Conservation (phyloP, 2,329 filamentous ascomycete species). For the Xylaria sp. region DNA sequence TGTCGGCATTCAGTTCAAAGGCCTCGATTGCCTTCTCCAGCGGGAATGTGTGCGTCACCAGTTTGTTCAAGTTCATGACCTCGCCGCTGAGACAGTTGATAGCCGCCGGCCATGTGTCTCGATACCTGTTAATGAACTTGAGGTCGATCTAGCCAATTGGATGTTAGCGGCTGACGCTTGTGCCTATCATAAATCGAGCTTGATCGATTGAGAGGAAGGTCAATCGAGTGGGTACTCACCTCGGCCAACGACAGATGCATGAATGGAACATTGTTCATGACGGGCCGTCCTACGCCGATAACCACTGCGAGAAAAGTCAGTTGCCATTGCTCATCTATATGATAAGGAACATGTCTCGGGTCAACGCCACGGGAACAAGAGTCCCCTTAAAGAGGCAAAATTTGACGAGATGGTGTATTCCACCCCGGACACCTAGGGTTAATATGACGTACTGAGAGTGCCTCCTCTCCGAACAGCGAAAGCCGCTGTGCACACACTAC, state of each 20-base stretch:
- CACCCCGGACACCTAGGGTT: neutral
- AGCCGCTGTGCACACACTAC: slow-evolving; percentile 68
- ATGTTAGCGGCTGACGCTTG: slow-evolving; percentile 26
- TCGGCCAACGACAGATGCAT: slow-evolving; percentile 73
- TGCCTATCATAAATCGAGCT: slow-evolving; percentile 5
- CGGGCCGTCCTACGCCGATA: slow-evolving; percentile 70
- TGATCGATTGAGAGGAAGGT: neutral
- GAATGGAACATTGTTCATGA: slow-evolving; percentile 74
- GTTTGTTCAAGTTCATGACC: slow-evolving; percentile 68
- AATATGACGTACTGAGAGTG: slow-evolving; percentile 55
- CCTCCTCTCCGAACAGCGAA: slow-evolving; percentile 69
- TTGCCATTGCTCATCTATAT: neutral
- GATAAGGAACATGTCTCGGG: slow-evolving; percentile 35
- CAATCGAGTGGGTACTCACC: slow-evolving; percentile 50
- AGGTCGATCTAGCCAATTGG: slow-evolving; percentile 65
- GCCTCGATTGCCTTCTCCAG: slow-evolving; percentile 71
- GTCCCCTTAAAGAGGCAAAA: slow-evolving; percentile 16
- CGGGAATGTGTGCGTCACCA: slow-evolving; percentile 72
- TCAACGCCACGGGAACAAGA: neutral
- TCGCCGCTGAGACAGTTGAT: slow-evolving; percentile 70
- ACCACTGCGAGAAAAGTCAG: slow-evolving; percentile 55
- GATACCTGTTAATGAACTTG: slow-evolving; percentile 77
- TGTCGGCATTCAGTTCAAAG: slow-evolving; percentile 63
- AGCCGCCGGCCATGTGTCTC: slow-evolving; percentile 75
- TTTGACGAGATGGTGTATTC: slow-evolving; percentile 20